Base-by-base conservation (phyloP, 2,329 filamentous ascomycete genomes). In the Pestalotiopsis sp. region DNA sequence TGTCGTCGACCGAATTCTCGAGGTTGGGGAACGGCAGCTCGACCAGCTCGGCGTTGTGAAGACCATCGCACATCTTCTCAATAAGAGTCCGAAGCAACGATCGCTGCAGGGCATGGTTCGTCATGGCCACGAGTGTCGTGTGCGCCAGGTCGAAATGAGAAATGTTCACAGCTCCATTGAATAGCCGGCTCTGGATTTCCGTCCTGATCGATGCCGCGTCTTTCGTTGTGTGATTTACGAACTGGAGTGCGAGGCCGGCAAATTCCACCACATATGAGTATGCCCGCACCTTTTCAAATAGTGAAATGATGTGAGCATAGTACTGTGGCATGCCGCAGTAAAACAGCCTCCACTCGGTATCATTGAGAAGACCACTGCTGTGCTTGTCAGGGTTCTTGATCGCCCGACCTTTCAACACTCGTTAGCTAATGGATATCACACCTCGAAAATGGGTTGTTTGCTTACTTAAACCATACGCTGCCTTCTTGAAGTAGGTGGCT, bases 241-340 rank as follows among this genome's bases (percentile, higher is more conserved):
- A 92, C 74, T 93, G 90, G 57, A 97, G 83, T 5, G 93, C 91
- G 27, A 95, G 83, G 52, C 90, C 88, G 52, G 93, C 91, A 82
- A 97, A 98, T 72, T 97, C 93, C 5, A 94, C 88, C 56, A 97
- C 93, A 75, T 92, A 93, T 1, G 93, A 92, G 78, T 93, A 93
- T 0, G 91, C 90, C 73, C 91, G 92, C 58, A 89, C 87, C 73
- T 88, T 88, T 77, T 98, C 95, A 76, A 93, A 98, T 1, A 99
- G 85, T 23, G 89, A 86, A 13, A 95, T 88, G 64, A 98, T 88
- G 78, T 99, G 96, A 57, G 91, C 90, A 79, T 97, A 97, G 81
- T 98, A 99, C 71, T 88, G 90, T 4, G 93, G 88, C 56, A 95
- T 85, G 1, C 95, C 96, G 68, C 89, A 88, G 76, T 94, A 88